These are phyloP conservation scores for Hypoxylon subgilvum DNA, from an alignment of 495 filamentous ascomycete genomes.

Conservation along the genomic window DNA sequence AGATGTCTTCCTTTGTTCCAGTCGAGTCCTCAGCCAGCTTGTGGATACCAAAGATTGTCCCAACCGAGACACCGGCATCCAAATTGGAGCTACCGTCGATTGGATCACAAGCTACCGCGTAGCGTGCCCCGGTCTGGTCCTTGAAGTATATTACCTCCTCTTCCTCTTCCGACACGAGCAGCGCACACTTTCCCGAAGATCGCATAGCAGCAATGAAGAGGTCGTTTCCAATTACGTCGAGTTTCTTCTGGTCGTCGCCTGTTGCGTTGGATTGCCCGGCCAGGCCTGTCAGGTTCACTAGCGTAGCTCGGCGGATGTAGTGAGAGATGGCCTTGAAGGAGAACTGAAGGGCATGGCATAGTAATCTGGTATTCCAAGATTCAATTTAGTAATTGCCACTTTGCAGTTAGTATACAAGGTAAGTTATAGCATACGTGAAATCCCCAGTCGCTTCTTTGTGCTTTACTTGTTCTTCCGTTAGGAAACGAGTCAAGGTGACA, in stretches of 20 bases:
- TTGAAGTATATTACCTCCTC: slow-evolving; percentile 88
- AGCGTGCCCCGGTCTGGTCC: slow-evolving; percentile 78
- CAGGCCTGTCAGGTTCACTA: slow-evolving; percentile 94
- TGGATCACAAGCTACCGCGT: slow-evolving; percentile 95
- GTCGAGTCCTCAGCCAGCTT: slow-evolving; percentile 75
- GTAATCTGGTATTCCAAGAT: slow-evolving; percentile 67
- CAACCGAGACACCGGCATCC: slow-evolving; percentile 96
- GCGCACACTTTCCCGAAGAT: slow-evolving; percentile 83
- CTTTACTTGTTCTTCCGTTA: slow-evolving; percentile 93
- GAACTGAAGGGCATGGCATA: slow-evolving; percentile 98
- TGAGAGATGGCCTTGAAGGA: slow-evolving; percentile 99
- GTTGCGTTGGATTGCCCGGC: slow-evolving; percentile 94
- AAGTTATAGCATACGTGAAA: slow-evolving; percentile 78
- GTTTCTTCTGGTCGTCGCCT: slow-evolving; percentile 98
- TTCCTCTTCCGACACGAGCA: slow-evolving; percentile 96
- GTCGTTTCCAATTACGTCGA: slow-evolving; percentile 98
- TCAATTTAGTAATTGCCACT: no score
- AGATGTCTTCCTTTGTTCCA: slow-evolving; percentile 79
- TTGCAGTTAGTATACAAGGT: no score
- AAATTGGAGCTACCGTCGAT: slow-evolving; percentile 98
- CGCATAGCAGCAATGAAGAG: slow-evolving; percentile 94
- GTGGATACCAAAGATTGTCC: slow-evolving; percentile 96
- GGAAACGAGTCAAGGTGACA: slow-evolving; percentile 89
- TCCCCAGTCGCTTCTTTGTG: slow-evolving; percentile 95
- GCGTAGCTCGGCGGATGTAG: slow-evolving; percentile 96